Evolutionary conservation across 164 flowering plant species (phyloP).

Genomic region (Piper longum): DNA sequence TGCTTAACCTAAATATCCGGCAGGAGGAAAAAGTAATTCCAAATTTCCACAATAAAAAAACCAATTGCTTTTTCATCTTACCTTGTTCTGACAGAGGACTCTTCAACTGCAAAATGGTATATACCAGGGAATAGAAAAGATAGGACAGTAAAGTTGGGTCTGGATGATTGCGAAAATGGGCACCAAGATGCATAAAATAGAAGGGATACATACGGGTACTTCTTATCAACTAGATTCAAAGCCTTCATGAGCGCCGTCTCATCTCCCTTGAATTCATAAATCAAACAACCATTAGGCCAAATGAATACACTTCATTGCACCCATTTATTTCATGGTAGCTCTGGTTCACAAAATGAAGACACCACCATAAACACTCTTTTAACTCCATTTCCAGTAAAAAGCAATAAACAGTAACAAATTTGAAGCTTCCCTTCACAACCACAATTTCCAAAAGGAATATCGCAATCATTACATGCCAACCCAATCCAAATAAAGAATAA

Average conservation of each 20-base stretch:
- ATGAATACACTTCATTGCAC: not conserved
- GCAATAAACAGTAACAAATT: not conserved
- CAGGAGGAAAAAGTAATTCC: not conserved
- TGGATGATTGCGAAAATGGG: constrained; percentile 61
- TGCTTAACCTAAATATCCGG: not conserved
- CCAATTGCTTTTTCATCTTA: constrained; percentile 11
- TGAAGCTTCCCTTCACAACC: not conserved
- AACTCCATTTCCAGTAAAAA: not conserved
- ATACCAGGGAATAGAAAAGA: constrained; percentile 64
- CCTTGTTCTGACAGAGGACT: constrained; percentile 83
- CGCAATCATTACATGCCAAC: not conserved
- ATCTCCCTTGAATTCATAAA: constrained; percentile 51
- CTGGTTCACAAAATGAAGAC: not conserved
- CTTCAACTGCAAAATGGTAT: constrained; percentile 82
- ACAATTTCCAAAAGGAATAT: not conserved
- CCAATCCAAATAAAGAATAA: too few species aligned
- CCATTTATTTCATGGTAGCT: not conserved
- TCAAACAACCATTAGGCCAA: not conserved
- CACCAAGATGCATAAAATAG: constrained; percentile 97
- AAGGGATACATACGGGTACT: constrained; percentile 49
- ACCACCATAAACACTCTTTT: too few species aligned
- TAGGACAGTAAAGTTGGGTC: constrained; percentile 45
- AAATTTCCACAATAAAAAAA: not conserved
- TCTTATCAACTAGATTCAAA: constrained; percentile 42
- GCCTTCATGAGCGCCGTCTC: constrained; percentile 58